These are phyloP conservation scores for Penicillium rolfsii DNA, from an alignment of 2,329 filamentous ascomycete species.

Conservation along the genomic window DNA sequence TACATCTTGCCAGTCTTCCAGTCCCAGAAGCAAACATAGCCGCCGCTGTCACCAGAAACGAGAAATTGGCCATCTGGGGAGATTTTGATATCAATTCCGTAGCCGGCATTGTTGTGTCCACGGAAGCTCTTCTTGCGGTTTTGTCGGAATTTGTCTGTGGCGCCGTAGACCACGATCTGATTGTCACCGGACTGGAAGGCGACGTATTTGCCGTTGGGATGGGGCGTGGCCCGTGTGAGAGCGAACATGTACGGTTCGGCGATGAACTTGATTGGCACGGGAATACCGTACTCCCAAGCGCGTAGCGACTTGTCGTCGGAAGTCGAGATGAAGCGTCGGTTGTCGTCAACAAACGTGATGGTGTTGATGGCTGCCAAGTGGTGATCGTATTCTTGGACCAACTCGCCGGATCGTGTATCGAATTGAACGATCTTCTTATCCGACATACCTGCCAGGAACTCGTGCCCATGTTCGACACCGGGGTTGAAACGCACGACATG, in stretches of 20 bases:
- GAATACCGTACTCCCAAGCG: conserved; percentile 98
- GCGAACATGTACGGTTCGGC: conserved; percentile 98
- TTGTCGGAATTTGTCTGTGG: conserved; percentile 93
- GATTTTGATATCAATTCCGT: conserved; percentile 85
- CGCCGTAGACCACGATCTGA: conserved; percentile 93
- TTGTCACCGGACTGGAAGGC: conserved; percentile 94
- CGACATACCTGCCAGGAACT: conserved; percentile 95
- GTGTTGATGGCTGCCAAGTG: conserved; percentile 98
- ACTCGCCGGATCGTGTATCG: conserved; percentile 78
- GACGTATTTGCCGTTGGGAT: conserved; percentile 91
- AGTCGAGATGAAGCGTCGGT: conserved; percentile 94
- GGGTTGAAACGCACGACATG: conserved; percentile 96
- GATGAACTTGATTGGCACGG: conserved; percentile 97
- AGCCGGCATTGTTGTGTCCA: conserved; percentile 93
- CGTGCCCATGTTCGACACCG: conserved; percentile 71
- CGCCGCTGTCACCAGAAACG: conserved; percentile 80
- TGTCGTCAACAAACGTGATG: conserved; percentile 92
- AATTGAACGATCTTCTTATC: conserved; percentile 99
- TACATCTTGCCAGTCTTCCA: conserved; percentile 99
- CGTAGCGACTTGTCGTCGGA: conserved; percentile 95
- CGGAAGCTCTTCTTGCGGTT: conserved; percentile 97
- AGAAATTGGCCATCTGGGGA: conserved; percentile 92
- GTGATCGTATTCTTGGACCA: conserved; percentile 97
- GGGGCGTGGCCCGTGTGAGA: conserved; percentile 80
- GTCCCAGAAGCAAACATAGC: conserved; percentile 95